Evolutionary conservation across 2,329 filamentous ascomycete genomes (phyloP).

Genomic region (Juglanconis oblonga): DNA sequence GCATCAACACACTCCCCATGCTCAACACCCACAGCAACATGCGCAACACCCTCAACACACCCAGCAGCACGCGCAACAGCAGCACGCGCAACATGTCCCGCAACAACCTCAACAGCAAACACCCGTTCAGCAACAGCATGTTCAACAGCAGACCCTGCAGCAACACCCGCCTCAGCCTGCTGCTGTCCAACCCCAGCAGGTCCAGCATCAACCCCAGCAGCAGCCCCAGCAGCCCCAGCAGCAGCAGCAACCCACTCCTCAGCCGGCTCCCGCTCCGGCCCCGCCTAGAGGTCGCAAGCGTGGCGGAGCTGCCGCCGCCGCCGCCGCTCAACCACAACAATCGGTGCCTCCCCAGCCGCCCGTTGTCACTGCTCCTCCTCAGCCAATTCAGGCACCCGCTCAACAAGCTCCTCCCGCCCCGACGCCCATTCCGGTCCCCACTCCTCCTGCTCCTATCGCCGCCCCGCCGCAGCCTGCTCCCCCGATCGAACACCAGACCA

Average conservation of each 20-base stretch:
- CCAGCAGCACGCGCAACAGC: constrained; percentile 27
- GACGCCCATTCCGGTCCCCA: constrained; percentile 28
- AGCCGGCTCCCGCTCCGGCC: constrained; percentile 26
- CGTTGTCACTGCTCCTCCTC: constrained; percentile 25
- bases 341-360: constrained; percentile 23
- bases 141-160: constrained; percentile 14
- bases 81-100: constrained; percentile 24
- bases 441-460: constrained; percentile 25
- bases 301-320: constrained; percentile 34
- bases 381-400: constrained; percentile 34
- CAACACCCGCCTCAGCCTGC: constrained; percentile 22
- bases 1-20: constrained; percentile 16
- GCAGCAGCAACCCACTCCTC: constrained; percentile 26
- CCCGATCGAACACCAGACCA: constrained; percentile 30
- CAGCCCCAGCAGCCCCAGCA: constrained; percentile 22
- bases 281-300: constrained; percentile 32
- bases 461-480: constrained; percentile 23
- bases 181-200: constrained; percentile 18
- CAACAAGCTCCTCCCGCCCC: constrained; percentile 24
- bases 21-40: constrained; percentile 14
- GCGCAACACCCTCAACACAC: constrained; percentile 24
- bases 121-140: constrained; percentile 30
- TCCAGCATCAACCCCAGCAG: constrained; percentile 23
- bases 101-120: constrained; percentile 28
- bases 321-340: constrained; percentile 28